These are phyloP conservation scores for Apostasia ramifera DNA, from an alignment of 106 monocot genomes.

Conservation along the genomic window DNA sequence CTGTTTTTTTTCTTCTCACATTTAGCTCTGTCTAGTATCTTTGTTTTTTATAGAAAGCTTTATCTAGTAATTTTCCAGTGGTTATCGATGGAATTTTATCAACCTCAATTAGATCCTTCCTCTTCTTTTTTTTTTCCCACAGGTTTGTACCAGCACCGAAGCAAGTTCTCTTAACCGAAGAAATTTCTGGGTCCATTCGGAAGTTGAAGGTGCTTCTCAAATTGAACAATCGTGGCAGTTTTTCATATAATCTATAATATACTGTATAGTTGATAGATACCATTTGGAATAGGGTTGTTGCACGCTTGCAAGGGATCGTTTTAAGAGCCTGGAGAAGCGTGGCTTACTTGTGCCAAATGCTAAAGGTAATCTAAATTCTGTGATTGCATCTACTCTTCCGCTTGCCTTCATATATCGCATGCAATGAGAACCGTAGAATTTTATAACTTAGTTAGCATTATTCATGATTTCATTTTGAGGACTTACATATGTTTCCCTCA, in stretches of 20 bases:
- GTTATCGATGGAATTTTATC: no score
- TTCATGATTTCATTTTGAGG: no score
- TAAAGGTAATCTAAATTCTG: background rate
- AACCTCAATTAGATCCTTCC: background rate
- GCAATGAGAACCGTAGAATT: no score
- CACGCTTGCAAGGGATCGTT: constrained; percentile 54
- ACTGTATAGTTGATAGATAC: background rate
- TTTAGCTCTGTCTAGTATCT: no score
- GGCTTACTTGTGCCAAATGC: constrained; percentile 42
- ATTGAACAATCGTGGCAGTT: background rate
- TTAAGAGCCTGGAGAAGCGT: constrained; percentile 67
- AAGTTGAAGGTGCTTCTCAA: constrained; percentile 60
- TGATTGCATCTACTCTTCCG: no score
- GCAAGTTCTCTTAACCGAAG: constrained; percentile 90
- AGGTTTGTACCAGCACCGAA: constrained; percentile 85
- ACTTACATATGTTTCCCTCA: no score
- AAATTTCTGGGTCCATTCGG: constrained; percentile 91
- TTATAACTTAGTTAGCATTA: no score
- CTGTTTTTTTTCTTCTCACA: no score
- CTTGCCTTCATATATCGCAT: no score
- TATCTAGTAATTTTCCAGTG: no score
- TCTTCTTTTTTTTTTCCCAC: background rate
- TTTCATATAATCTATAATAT: background rate
- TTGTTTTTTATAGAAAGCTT: no score
- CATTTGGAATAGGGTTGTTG: constrained; percentile 39